These are phyloP conservation scores for Chrysoporthe cubensis DNA, from an alignment of 2,329 filamentous ascomycete species.

Conservation along the genomic window DNA sequence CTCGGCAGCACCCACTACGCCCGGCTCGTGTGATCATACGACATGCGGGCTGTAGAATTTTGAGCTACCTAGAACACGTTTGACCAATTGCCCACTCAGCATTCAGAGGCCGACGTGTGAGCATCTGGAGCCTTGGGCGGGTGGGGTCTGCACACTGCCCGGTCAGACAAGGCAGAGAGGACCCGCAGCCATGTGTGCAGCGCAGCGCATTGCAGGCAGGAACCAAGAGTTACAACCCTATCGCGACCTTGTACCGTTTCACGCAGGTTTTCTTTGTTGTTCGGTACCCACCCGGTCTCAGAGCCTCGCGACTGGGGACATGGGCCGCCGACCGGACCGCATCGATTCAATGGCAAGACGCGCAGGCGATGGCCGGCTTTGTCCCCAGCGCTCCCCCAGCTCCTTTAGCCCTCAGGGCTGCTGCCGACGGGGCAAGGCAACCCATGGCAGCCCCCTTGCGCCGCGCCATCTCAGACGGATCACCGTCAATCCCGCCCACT, in stretches of 20 bases:
- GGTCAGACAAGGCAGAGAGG: slow-evolving; percentile 4
- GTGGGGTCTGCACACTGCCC: background rate
- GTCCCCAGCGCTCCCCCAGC: too few relatives aligned
- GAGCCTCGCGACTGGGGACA: slow-evolving; percentile 15
- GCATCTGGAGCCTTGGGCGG: background rate
- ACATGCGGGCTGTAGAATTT: background rate
- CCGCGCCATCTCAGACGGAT: too few relatives aligned
- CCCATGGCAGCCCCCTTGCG: too few relatives aligned
- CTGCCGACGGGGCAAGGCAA: too few relatives aligned
- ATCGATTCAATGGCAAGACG: slow-evolving; percentile 14
- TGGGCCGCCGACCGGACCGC: slow-evolving; percentile 7
- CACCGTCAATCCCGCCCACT: too few relatives aligned
- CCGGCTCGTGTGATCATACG: background rate
- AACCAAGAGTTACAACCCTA: slow-evolving; percentile 13
- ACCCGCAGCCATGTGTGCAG: slow-evolving; percentile 15
- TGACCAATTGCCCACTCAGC: background rate
- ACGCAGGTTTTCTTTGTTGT: slow-evolving; percentile 21
- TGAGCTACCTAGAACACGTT: background rate
- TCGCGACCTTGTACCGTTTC: slow-evolving; percentile 25
- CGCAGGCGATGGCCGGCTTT: background rate
- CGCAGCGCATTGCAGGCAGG: slow-evolving; percentile 4
- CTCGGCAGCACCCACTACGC: background rate
- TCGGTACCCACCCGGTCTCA: slow-evolving; percentile 20
- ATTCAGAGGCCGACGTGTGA: background rate
- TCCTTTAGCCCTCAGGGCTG: too few relatives aligned